These are phyloP conservation scores for Trichoderma atrobrunneum DNA, from an alignment of 2,329 filamentous ascomycete species.

Conservation along the genomic window DNA sequence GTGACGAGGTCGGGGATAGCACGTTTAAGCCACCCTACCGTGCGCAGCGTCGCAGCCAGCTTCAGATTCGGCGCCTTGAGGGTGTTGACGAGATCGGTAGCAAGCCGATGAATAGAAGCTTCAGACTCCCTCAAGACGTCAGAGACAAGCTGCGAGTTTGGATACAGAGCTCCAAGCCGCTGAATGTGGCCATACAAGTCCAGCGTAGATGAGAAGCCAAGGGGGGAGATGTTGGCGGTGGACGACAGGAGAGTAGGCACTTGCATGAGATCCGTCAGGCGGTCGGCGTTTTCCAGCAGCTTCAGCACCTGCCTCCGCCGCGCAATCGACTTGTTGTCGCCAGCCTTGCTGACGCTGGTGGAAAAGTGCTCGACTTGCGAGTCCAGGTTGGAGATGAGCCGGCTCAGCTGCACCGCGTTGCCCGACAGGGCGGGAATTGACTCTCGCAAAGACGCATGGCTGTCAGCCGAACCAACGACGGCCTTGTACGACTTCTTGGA, in stretches of 20 bases:
- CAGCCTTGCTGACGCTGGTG: constrained; percentile 72
- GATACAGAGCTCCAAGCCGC: constrained; percentile 77
- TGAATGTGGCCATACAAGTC: constrained; percentile 94
- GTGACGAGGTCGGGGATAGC: constrained; percentile 71
- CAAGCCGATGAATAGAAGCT: constrained; percentile 83
- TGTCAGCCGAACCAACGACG: constrained; percentile 76
- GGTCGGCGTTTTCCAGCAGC: constrained; percentile 81
- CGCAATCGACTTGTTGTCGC: constrained; percentile 66
- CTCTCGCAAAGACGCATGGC: constrained; percentile 69
- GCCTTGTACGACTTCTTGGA: constrained; percentile 86
- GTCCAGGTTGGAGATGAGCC: constrained; percentile 76
- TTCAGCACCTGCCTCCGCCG: constrained; percentile 76
- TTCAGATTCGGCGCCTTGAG: constrained; percentile 78
- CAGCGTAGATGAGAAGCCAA: constrained; percentile 83
- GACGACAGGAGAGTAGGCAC: constrained; percentile 82
- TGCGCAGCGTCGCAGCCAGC: constrained; percentile 84
- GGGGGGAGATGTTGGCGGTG: constrained; percentile 62
- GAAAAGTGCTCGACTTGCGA: constrained; percentile 76
- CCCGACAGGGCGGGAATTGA: constrained; percentile 68
- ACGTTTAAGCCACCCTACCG: constrained; percentile 84
- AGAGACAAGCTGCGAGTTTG: constrained; percentile 69
- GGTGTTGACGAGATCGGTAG: constrained; percentile 74
- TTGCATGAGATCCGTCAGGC: constrained; percentile 86
- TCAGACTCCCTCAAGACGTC: constrained; percentile 77
- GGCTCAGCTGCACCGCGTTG: constrained; percentile 64